These are phyloP conservation scores for Carallia brachiata DNA, from an alignment of 345 rosid species.

Conservation along the genomic window DNA sequence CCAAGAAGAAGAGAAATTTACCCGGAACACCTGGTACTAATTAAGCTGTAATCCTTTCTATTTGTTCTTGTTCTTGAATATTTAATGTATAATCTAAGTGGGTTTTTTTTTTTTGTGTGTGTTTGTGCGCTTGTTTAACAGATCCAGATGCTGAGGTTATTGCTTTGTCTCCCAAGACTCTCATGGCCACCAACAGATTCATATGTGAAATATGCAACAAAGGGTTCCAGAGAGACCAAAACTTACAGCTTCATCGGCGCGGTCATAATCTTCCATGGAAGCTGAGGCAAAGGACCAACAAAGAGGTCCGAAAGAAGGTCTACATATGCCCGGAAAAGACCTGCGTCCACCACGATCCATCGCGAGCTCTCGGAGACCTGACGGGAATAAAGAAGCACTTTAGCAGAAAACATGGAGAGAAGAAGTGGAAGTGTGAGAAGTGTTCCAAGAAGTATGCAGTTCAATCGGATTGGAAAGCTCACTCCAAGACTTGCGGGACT, in stretches of 20 bases:
- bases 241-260: constrained; percentile 90
- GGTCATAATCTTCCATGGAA: constrained; percentile 99
- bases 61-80: not conserved
- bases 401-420: constrained; percentile 93
- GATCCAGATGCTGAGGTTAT: constrained; percentile 99
- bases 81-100: not conserved
- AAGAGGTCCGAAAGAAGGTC: constrained; percentile 68
- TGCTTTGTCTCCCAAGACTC: constrained; percentile 83
- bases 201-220: constrained; percentile 93
- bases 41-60: constrained; percentile 3
- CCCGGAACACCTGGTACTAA: constrained; percentile 85
- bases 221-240: constrained; percentile 96
- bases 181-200: constrained; percentile 93
- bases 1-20: constrained; percentile 81
- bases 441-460: constrained; percentile 97
- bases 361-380: constrained; percentile 90
- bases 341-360: constrained; percentile 85
- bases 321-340: constrained; percentile 89
- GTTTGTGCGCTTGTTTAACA: constrained; percentile 15
- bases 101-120: not conserved
- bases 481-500: constrained; percentile 92
- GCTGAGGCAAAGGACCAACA: constrained; percentile 67
- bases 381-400: constrained; percentile 94
- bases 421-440: constrained; percentile 96
- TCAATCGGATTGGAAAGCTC: constrained; percentile 98